A percentile compares a stretch with the other conserved stretches of the same genome.
phyloP scores from a whole-genome alignment of 2,329 filamentous ascomycete genomes.

The Colletotrichum australisinense region DNA sequence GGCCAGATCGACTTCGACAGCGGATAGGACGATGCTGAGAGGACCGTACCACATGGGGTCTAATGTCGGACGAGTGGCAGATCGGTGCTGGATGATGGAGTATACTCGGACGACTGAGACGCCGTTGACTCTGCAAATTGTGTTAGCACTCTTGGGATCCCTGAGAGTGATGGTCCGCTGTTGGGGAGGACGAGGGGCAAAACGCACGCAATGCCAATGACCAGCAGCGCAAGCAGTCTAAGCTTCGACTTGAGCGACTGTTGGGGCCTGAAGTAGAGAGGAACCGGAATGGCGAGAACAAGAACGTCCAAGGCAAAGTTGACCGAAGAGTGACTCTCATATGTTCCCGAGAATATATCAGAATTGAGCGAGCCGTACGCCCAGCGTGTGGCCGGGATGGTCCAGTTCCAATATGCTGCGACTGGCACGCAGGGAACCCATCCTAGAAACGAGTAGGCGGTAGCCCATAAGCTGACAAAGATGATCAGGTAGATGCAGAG shows the following conservation, averaged over 20 bases:
- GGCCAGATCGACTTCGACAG: slow-evolving; percentile 37
- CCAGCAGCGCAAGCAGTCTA: slow-evolving; percentile 43
- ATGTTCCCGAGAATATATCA: slow-evolving; percentile 43
- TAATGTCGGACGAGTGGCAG: slow-evolving; percentile 44
- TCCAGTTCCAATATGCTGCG: slow-evolving; percentile 36
- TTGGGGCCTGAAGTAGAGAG: slow-evolving; percentile 44
- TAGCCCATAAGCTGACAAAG: slow-evolving; percentile 39
- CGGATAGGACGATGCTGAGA: slow-evolving; percentile 37
- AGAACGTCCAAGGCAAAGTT: slow-evolving; percentile 48
- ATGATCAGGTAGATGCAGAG: slow-evolving; percentile 28
- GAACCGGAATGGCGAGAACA: slow-evolving; percentile 47
- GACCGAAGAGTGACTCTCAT: slow-evolving; percentile 45
- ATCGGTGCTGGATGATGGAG: slow-evolving; percentile 44
- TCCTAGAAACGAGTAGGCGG: slow-evolving; percentile 40
- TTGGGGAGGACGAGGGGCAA: not conserved
- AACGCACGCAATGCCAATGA: slow-evolving; percentile 45
- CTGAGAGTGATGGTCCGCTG: too few relatives aligned
- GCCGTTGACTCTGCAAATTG: slow-evolving; percentile 33
- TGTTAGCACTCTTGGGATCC: not conserved
- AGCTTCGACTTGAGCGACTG: slow-evolving; percentile 38
- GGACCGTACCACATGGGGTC: slow-evolving; percentile 48
- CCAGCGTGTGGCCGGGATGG: slow-evolving; percentile 41
- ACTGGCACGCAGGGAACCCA: slow-evolving; percentile 46
- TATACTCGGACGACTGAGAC: slow-evolving; percentile 46
- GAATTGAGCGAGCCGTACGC: slow-evolving; percentile 44